phyloP scores from a whole-genome alignment of 129 eudicot genomes.

The Pseudognaphalium luteoalbum region DNA sequence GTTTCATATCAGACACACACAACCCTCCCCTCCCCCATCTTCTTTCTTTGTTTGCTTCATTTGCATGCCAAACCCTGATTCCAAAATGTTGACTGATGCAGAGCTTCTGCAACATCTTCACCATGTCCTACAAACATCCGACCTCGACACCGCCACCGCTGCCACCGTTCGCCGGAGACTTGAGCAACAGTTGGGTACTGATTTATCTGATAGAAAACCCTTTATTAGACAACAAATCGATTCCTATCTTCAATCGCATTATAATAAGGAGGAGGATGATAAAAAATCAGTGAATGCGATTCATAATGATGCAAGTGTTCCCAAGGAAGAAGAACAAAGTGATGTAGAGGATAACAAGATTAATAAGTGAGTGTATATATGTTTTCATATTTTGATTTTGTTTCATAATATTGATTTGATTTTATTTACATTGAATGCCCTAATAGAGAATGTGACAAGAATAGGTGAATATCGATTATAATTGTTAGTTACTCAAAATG shows the following conservation, averaged over 20 bases:
- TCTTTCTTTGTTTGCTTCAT: neutral
- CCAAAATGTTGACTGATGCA: conserved; percentile 58
- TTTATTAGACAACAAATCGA: conserved; percentile 51
- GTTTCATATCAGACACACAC: neutral
- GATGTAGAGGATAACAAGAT: conserved; percentile 20
- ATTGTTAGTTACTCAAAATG: neutral
- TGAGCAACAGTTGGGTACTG: conserved; percentile 48
- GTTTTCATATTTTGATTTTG: neutral
- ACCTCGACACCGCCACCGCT: conserved; percentile 60
- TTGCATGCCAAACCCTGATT: conserved; percentile 8
- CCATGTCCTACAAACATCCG: conserved; percentile 50
- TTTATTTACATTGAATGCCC: neutral
- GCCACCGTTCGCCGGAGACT: conserved; percentile 58
- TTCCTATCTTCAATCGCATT: conserved; percentile 33
- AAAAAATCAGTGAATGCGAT: conserved; percentile 23
- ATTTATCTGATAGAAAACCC: conserved; percentile 50
- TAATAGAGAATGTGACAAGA: conserved; percentile 9
- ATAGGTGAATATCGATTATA: neutral
- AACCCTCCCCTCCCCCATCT: neutral
- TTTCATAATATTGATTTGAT: conserved; percentile 2
- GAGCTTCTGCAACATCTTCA: conserved; percentile 50
- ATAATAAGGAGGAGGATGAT: conserved; percentile 7
- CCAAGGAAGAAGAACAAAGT: conserved; percentile 34
- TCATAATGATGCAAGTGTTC: conserved; percentile 29
- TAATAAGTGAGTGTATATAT: conserved; percentile 19